Percentiles rank a stretch among this genome's conserved stretches.
Evolutionary conservation across 2,329 filamentous ascomycete genomes (phyloP).

Genomic region (Epichloe typhina): DNA sequence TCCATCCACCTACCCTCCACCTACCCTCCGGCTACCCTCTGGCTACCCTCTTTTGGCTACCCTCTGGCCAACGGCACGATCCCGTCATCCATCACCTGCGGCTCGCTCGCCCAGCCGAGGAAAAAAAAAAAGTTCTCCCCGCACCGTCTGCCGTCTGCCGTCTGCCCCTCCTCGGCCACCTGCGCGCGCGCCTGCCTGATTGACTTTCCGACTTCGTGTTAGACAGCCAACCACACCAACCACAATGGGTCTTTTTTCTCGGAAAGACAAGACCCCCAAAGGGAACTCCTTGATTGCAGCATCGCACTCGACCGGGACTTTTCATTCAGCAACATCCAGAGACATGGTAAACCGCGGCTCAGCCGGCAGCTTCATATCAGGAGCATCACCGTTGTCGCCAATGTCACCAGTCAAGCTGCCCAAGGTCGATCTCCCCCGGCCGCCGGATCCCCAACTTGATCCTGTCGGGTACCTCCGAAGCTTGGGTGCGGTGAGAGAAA

Average conservation of each 20-base stretch:
- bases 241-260: conserved; percentile 42
- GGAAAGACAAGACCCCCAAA: conserved; percentile 37
- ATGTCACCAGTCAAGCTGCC: conserved; percentile 45
- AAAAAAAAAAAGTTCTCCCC: conserved; percentile 7
- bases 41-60: not conserved
- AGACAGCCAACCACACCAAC: conserved; percentile 8
- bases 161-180: conserved; percentile 6
- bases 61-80: not conserved
- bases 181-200: conserved; percentile 7
- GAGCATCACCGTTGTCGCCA: conserved; percentile 36
- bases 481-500: conserved; percentile 74
- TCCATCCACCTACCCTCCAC: too few species aligned
- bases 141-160: conserved; percentile 1
- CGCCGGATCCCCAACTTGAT: conserved; percentile 78
- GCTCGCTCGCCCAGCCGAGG: conserved; percentile 3
- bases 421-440: conserved; percentile 73
- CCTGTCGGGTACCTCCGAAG: conserved; percentile 85
- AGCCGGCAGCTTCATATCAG: conserved; percentile 30
- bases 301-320: conserved; percentile 35
- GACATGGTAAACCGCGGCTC: conserved; percentile 36
- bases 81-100: conserved; percentile 6
- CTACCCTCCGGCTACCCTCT: not conserved
- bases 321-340: conserved; percentile 38
- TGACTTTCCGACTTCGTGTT: conserved; percentile 4
- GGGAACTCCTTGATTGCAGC: conserved; percentile 27